Evolutionary conservation across 2,329 filamentous ascomycete genomes (phyloP).

Genomic region (Epichloe scottii): DNA sequence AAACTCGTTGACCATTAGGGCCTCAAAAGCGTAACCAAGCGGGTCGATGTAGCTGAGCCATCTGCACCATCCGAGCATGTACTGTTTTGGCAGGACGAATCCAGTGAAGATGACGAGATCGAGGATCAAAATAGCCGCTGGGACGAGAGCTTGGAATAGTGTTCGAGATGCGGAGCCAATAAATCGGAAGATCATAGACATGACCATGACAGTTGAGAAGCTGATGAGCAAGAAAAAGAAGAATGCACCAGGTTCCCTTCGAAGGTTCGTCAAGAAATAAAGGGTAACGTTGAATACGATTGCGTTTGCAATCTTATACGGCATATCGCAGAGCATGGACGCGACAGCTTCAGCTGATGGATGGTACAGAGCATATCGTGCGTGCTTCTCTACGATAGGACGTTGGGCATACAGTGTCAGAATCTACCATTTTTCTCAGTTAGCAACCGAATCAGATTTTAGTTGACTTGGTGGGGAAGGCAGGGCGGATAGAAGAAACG

Average conservation of each 20-base stretch:
- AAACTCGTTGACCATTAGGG: slow-evolving; percentile 77
- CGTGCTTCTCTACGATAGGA: slow-evolving; percentile 84
- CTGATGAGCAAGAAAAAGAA: slow-evolving; percentile 77
- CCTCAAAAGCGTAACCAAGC: slow-evolving; percentile 68
- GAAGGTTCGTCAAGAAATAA: slow-evolving; percentile 80
- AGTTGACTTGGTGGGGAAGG: not conserved
- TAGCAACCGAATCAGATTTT: not conserved
- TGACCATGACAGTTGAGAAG: slow-evolving; percentile 59
- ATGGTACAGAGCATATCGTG: slow-evolving; percentile 77
- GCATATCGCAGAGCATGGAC: slow-evolving; percentile 77
- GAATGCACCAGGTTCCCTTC: slow-evolving; percentile 61
- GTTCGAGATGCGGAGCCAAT: slow-evolving; percentile 68
- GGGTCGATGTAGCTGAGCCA: slow-evolving; percentile 80
- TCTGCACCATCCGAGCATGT: slow-evolving; percentile 70
- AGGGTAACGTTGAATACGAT: slow-evolving; percentile 67
- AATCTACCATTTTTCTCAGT: slow-evolving; percentile 36
- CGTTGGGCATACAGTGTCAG: slow-evolving; percentile 78
- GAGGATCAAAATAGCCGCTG: slow-evolving; percentile 48
- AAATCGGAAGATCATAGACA: slow-evolving; percentile 79
- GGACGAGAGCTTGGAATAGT: slow-evolving; percentile 50
- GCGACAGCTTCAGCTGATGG: slow-evolving; percentile 79
- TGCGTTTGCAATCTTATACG: slow-evolving; percentile 60
- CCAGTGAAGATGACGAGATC: slow-evolving; percentile 59
- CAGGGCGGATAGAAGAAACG: not conserved
- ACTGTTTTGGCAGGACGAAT: slow-evolving; percentile 49